Evolutionary conservation across 2,329 filamentous ascomycete genomes (phyloP).

Genomic region (Dactylellina drechsleri): DNA sequence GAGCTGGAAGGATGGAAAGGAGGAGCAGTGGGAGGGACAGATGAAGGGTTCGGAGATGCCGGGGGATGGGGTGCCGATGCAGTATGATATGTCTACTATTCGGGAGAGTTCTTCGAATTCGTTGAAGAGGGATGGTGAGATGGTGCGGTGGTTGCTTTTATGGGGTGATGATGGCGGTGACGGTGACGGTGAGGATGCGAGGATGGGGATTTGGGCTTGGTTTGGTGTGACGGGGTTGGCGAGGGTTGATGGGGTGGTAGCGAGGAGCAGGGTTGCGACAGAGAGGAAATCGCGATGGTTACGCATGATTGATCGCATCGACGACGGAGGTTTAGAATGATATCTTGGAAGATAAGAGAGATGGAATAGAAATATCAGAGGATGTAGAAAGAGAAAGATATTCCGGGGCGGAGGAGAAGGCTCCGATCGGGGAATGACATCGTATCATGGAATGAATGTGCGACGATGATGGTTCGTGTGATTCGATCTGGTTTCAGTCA

Average conservation of each 20-base stretch:
- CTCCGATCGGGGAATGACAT: no score
- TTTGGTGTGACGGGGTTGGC: slow-evolving; percentile 26
- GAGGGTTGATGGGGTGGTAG: slow-evolving; percentile 3
- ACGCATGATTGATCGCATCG: slow-evolving; percentile 4
- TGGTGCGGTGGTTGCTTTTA: slow-evolving; percentile 22
- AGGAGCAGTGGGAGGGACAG: slow-evolving; percentile 83
- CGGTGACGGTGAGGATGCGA: not conserved
- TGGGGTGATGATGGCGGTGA: not conserved
- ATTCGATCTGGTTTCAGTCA: no score
- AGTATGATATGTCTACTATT: slow-evolving; percentile 82
- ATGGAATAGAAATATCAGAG: no score
- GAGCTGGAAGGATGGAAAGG: slow-evolving; percentile 83
- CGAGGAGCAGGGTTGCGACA: slow-evolving; percentile 5
- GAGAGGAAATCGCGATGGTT: slow-evolving; percentile 4
- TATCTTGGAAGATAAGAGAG: no score
- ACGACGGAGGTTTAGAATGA: no score
- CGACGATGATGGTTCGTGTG: no score
- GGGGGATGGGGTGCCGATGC: slow-evolving; percentile 75
- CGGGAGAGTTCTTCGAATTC: slow-evolving; percentile 88
- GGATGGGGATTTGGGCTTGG: slow-evolving; percentile 25
- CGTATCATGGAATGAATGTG: no score
- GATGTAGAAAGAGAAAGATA: no score
- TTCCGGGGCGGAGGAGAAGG: no score
- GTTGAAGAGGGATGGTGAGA: slow-evolving; percentile 59
- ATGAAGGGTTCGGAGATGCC: slow-evolving; percentile 84